Base-by-base conservation (phyloP, 225 moss, liverwort and hornwort species). In the Antitrichia curtipendula region DNA sequence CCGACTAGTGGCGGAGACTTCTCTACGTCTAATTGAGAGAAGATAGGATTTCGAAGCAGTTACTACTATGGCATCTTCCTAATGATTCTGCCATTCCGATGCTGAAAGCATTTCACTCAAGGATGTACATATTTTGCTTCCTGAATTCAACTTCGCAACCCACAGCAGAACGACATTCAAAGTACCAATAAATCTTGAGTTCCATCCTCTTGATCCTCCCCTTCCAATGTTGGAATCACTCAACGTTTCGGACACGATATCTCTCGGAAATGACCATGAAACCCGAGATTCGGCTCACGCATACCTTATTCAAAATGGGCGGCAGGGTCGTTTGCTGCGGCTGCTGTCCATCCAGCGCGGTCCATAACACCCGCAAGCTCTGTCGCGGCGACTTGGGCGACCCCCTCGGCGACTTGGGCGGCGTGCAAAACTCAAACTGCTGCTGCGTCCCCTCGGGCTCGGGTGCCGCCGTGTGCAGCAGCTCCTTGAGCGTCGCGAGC, bases 401-500 rank as follows among this genome's bases (percentile, higher is more conserved):
- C 16, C 78, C 78, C 53, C 2, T 29, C 40, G 85, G 78, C 40
- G 90, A 91, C 43, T 90, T 88, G 25, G 83, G 57, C 40, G 60
- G 88, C 11, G 83, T 84, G 80, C 57, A 41, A 32, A 88, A 86
- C 86, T 90, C 78, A 28, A 90, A 85, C 40, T 34, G 78, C 76
- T 79, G 87, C 28, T 32, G 21, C 32, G 45, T 43, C 9, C 83
- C 5, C 66, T 82, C 89, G 7, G 89, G 32, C 32, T 87, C 87
- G 12, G 63, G 85, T 66, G 62, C 41, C 52, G 90, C 75, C 15
- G 72, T 86, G 23, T 90, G 90, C 6, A 92, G 85, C 29, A 89
- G 88, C 86, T 92, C 92, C 86, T 93, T 93, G 14, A 93, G 71
- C 47, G 93, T 90, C 73, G 86, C 83, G 8, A 80, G 84, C 16